A percentile compares a stretch with the other conserved stretches of the same genome.
Evolutionary conservation across 2,329 filamentous ascomycete genomes (phyloP).

Genomic region (Pestalotiopsis sp.): DNA sequence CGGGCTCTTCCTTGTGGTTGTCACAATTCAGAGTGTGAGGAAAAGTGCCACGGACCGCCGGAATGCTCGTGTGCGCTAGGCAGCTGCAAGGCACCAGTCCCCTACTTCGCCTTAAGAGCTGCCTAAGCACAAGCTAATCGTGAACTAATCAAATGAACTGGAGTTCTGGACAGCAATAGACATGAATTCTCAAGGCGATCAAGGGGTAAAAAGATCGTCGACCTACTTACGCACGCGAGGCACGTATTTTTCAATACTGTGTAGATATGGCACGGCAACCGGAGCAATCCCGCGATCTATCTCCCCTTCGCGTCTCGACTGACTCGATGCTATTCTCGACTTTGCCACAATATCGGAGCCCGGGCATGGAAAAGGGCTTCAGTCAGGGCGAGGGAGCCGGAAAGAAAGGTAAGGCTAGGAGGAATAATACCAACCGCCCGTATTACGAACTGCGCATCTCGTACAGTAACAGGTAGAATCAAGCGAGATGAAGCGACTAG

Average conservation of each 20-base stretch:
- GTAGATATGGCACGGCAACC: neutral
- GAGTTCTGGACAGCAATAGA: neutral
- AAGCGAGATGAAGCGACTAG: conserved; percentile 3
- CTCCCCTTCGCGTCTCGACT: neutral
- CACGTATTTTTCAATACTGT: neutral
- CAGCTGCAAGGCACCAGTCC: conserved; percentile 13
- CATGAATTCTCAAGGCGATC: neutral
- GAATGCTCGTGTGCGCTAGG: conserved; percentile 2
- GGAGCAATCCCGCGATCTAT: neutral
- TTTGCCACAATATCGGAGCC: neutral
- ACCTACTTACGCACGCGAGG: neutral
- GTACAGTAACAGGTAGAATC: neutral
- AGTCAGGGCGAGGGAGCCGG: neutral
- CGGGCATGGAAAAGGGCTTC: neutral
- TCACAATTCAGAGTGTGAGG: neutral
- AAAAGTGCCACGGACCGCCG: neutral
- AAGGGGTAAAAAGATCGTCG: neutral
- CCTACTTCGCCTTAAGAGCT: neutral
- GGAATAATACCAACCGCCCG: neutral
- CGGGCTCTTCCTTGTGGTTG: neutral
- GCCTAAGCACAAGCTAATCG: neutral
- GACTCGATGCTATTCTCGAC: neutral
- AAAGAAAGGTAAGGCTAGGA: neutral
- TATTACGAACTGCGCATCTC: neutral
- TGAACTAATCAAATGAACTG: neutral